Base-by-base conservation (phyloP, 2,329 filamentous ascomycete species). In the Scedosporium boydii region DNA sequence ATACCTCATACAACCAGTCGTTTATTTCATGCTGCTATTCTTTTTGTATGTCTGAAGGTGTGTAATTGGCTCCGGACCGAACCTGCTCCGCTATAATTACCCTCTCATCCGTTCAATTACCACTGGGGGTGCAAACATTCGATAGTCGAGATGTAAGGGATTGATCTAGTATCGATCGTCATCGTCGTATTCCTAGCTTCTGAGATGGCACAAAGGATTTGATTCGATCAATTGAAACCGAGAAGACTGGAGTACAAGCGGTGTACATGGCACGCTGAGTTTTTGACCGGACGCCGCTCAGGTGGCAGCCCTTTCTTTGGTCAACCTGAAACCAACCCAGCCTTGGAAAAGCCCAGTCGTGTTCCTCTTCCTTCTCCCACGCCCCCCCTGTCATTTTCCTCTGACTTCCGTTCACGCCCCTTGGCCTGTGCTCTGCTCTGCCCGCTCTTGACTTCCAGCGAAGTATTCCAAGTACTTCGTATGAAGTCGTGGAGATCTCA, bases 301-400 rank as follows among this genome's bases (percentile, higher is more conserved):
- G 60, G 59, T 60, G 59, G 60, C 60, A 44, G 48, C 34, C 14
- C 23, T 27, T 38, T 38, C 34, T 46, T 46, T 53, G 60, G 21
- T 53, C 60, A 57, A 62, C 60, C 60, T 62, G 60, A 62, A 62
- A 62, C 60, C 51, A 46, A 58, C 18, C 60, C 60, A 62, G 60
- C 51, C 51, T 46, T 62, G 16, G 59, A 21, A 55, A 21, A 48
- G 16, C 18, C 44, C 44, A 18, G 44, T 48, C 44, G 44, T n/a
- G 44, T 21, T 48, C 44, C 44, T 48, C 21, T 48, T 48, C n/a
- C 44, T n/a, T 21, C 44, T 18, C 44, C 58, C 58, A 48, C 41
- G 21, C 58, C n/a, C 41, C 44, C 44, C 44, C 9, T 18, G 3
- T n/a, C 14, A n/a, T 9, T 26, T 55, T 26, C 10, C 14, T 55